Evolutionary conservation across 83 land plant genomes (phyloP).

Genomic region (Picea abies): DNA sequence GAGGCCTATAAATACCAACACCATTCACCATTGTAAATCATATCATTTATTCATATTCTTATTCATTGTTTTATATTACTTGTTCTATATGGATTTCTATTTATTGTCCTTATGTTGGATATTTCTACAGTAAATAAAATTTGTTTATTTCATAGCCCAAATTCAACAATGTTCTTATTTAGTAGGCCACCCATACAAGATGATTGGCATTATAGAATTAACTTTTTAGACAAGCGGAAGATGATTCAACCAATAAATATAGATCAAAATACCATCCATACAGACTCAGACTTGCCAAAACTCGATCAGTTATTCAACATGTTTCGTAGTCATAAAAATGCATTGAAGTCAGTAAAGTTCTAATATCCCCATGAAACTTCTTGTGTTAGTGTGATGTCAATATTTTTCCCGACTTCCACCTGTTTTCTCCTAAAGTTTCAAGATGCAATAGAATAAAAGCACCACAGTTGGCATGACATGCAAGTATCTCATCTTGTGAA

Average conservation of each 20-base stretch:
- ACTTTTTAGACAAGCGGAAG: neutral
- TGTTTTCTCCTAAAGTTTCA: neutral
- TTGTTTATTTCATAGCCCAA: neutral
- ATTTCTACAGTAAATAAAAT: too few species aligned
- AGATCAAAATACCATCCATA: neutral
- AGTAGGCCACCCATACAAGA: neutral
- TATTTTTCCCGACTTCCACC: neutral
- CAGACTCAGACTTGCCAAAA: neutral
- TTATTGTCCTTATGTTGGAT: too few species aligned
- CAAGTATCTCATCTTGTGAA: neutral
- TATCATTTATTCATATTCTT: too few species aligned
- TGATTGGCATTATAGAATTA: neutral
- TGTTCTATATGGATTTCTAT: too few species aligned
- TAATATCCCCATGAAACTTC: neutral
- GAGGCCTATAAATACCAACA: too few species aligned
- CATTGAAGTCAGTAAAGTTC: neutral
- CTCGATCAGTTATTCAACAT: neutral
- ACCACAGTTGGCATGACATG: neutral
- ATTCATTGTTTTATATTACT: too few species aligned
- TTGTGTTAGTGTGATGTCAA: neutral
- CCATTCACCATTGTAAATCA: too few species aligned
- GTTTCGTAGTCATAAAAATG: neutral
- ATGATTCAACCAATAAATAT: neutral
- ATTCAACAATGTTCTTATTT: neutral
- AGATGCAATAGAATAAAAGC: neutral